Percentiles rank a stretch among this genome's conserved stretches.
Evolutionary conservation across 805 yeast species (phyloP).

Genomic region (Geotrichum ghanense): DNA sequence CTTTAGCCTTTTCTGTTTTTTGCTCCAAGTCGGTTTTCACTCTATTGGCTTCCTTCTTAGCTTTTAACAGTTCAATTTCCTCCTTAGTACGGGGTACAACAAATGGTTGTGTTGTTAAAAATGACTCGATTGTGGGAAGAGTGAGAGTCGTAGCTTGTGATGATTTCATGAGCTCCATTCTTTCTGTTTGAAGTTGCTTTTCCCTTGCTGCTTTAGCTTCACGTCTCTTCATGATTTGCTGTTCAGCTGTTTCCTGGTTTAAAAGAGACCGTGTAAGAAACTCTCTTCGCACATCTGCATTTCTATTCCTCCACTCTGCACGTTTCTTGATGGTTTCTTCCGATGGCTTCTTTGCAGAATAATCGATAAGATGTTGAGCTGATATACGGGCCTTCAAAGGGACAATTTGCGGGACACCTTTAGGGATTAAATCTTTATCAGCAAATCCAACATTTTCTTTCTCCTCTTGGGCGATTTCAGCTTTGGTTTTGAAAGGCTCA

Average conservation of each 20-base stretch:
- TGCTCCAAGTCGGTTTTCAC: constrained; percentile 39
- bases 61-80: constrained; percentile 43
- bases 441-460: constrained; percentile 59
- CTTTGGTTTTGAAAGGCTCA: constrained; percentile 35
- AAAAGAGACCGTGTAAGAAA: constrained; percentile 54
- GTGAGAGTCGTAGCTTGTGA: constrained; percentile 47
- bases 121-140: constrained; percentile 60
- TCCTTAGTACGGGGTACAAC: constrained; percentile 64
- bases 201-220: constrained; percentile 29
- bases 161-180: constrained; percentile 21
- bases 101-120: constrained; percentile 51
- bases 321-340: constrained; percentile 16
- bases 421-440: constrained; percentile 51
- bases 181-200: constrained; percentile 26
- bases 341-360: constrained; percentile 33
- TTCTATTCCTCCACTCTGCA: constrained; percentile 37
- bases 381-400: constrained; percentile 39
- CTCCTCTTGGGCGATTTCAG: constrained; percentile 29
- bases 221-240: constrained; percentile 10
- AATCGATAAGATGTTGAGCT: constrained; percentile 46
- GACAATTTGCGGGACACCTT: constrained; percentile 43
- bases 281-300: constrained; percentile 58
- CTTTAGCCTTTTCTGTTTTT: constrained; percentile 41
- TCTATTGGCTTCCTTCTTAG: constrained; percentile 61
- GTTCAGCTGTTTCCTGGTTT: constrained; percentile 39